Evolutionary conservation across 1,284 basidiomycete species (phyloP).

Genomic region (Ganoderma sinense): DNA sequence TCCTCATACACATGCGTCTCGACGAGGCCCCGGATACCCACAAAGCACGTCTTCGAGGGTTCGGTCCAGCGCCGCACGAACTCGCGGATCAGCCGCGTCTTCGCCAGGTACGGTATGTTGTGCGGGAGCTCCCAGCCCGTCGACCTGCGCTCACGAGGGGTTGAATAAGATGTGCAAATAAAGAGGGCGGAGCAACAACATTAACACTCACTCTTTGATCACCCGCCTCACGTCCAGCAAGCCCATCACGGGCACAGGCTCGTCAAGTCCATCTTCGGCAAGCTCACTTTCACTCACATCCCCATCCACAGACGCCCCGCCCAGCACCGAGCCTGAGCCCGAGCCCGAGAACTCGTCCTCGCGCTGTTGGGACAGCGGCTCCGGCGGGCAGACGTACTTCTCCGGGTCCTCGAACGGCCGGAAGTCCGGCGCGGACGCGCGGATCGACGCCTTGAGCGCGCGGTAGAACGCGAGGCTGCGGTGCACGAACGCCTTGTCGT

Average conservation of each 20-base stretch:
- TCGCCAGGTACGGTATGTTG: constrained; percentile 59
- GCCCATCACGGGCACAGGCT: constrained; percentile 23
- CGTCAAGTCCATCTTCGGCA: no score
- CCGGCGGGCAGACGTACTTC: neutral
- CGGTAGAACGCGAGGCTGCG: constrained; percentile 42
- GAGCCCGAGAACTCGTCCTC: constrained; percentile 31
- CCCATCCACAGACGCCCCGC: no score
- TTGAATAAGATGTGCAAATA: neutral
- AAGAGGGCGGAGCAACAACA: no score
- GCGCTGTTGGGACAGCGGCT: constrained; percentile 1
- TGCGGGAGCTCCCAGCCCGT: constrained; percentile 60
- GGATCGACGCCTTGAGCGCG: constrained; percentile 44
- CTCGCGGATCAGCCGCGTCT: constrained; percentile 47
- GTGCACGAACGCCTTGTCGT: constrained; percentile 46
- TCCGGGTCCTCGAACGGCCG: constrained; percentile 18
- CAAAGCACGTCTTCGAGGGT: constrained; percentile 50
- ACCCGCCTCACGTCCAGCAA: constrained; percentile 30
- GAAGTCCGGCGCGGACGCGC: constrained; percentile 50
- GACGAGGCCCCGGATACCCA: constrained; percentile 40
- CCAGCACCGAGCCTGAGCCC: neutral
- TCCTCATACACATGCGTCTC: constrained; percentile 24
- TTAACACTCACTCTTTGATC: constrained; percentile 36
- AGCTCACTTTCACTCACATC: constrained; percentile 35
- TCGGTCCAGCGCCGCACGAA: constrained; percentile 49
- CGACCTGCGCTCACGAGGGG: constrained; percentile 13